Percentiles rank a stretch among this genome's conserved stretches.
These are phyloP conservation scores for Elaeis oleifera DNA, from an alignment of 202 grass and related monocot species.

Conservation along the genomic window DNA sequence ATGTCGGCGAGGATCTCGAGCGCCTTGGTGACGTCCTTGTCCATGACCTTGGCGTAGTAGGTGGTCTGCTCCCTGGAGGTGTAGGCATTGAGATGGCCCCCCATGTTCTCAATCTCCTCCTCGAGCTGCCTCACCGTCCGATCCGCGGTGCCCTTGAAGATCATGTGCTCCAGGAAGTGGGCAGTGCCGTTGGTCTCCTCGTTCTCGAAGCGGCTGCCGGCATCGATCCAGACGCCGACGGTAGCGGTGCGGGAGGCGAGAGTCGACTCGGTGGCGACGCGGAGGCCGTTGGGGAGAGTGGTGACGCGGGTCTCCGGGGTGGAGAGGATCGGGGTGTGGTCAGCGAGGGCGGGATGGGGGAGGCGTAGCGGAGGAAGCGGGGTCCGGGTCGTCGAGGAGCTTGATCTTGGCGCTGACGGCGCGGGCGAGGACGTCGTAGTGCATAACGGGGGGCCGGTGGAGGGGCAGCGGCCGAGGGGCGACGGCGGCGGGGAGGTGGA, in stretches of 20 bases:
- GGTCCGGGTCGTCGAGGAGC: background rate
- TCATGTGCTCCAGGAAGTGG: conserved; percentile 97
- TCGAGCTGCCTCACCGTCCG: conserved; percentile 60
- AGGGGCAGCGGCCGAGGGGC: no score
- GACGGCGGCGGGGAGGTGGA: background rate
- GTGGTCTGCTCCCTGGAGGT: conserved; percentile 95
- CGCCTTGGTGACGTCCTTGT: conserved; percentile 5
- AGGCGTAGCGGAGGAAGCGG: conserved; percentile 1
- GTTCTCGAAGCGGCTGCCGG: conserved; percentile 81
- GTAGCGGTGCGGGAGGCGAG: conserved; percentile 28
- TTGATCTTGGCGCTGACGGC: background rate
- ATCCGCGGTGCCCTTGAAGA: conserved; percentile 79
- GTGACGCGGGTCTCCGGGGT: conserved; percentile 82
- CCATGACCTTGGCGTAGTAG: conserved; percentile 4
- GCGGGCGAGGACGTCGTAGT: background rate
- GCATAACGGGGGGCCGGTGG: background rate
- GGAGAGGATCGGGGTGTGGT: conserved; percentile 67
- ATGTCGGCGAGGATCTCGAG: conserved; percentile 5
- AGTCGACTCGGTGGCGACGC: conserved; percentile 81
- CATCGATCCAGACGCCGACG: conserved; percentile 80
- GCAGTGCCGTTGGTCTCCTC: conserved; percentile 71
- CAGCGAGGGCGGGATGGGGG: conserved; percentile 57
- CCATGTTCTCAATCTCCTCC: conserved; percentile 19
- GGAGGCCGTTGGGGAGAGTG: conserved; percentile 71
- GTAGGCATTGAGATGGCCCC: conserved; percentile 60